A percentile compares a stretch with the other conserved stretches of the same genome.
Conservation (phyloP, 371 early-diverging fungal species). For the Actinomucor elegans region DNA sequence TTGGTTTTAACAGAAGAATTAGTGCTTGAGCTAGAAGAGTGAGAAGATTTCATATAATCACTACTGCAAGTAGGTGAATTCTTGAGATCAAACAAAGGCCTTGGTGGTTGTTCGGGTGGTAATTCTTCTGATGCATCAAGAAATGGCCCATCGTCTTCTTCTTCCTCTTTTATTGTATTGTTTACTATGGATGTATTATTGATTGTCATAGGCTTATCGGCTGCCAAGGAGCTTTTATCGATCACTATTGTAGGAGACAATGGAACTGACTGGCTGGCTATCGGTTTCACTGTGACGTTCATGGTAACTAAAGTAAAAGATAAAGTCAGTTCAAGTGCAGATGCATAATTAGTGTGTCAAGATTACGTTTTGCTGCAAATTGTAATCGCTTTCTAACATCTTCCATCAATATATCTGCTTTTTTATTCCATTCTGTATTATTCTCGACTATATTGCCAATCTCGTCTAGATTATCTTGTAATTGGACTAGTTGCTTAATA, state of each 20-base stretch:
- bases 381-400: conserved; percentile 28
- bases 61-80: not conserved
- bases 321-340: not conserved
- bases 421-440: conserved; percentile 21
- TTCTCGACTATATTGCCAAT: conserved; percentile 6
- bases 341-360: too few relatives aligned
- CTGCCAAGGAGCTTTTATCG: too few relatives aligned
- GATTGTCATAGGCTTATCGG: not conserved
- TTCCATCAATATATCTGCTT: conserved; percentile 23
- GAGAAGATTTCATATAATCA: not conserved
- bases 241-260: too few relatives aligned
- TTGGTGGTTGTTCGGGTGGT: not conserved
- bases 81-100: not conserved
- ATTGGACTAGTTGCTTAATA: conserved; percentile 25
- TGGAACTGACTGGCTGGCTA: conserved; percentile 21
- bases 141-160: not conserved
- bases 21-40: not conserved
- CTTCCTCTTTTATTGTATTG: conserved; percentile 16
- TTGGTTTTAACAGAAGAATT: not conserved
- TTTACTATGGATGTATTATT: not conserved
- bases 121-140: conserved; percentile 16
- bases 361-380: conserved; percentile 21
- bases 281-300: conserved; percentile 15
- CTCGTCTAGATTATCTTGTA: conserved; percentile 30
- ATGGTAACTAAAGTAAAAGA: conserved; percentile 3